Evolutionary conservation across 805 yeast genomes (phyloP), one percentile per base, ranked within the genome.

Genomic region (Tetrapisispora arboricola): DNA sequence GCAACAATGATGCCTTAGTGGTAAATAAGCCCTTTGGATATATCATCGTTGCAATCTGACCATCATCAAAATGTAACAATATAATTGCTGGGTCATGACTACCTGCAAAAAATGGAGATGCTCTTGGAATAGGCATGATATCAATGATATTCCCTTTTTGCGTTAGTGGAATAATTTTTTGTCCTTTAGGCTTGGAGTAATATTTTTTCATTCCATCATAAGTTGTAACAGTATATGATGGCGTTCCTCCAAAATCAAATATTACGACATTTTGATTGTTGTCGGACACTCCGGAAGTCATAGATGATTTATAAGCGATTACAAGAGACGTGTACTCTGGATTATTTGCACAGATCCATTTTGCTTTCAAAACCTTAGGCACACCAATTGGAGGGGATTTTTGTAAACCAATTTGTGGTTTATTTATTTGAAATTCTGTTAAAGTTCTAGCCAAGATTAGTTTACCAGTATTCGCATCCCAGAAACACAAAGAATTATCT

Each of bases 381-480:
- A 34, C 47, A 34, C 34, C 54, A 21, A 32, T 28, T 3, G 30
- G 37, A 39, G 33, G 53, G 43, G 33, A 41, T 35, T 31, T 48
- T 27, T 46, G 56, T 39, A 48, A 17, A 8, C 42, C 44, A 11
- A 43, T 42, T 44, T 53, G 67, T 3, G 81, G 78, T 17, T 61
- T 55, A 51, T 84, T 80, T 8, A 86, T 73, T 41, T 76, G 73
- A 3, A 76, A 67, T 38, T 84, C 94, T 45, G 72, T 72, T 4
- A 81, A 45, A 1, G 84, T 72, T 49, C 96, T 72, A 1, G 96
- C 92, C 40, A 78, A 78, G 12, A 92, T 66, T 33, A 77, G 62
- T 13, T 75, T 74, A 0, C 94, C 96, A 28, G 78, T 78, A 25
- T 77, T 71, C 1, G 85, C 82, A 60, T 92, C 98, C 96, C 97